phyloP scores from a whole-genome alignment of 257 asterid genomes.

The Capsicum rhomboideum region DNA sequence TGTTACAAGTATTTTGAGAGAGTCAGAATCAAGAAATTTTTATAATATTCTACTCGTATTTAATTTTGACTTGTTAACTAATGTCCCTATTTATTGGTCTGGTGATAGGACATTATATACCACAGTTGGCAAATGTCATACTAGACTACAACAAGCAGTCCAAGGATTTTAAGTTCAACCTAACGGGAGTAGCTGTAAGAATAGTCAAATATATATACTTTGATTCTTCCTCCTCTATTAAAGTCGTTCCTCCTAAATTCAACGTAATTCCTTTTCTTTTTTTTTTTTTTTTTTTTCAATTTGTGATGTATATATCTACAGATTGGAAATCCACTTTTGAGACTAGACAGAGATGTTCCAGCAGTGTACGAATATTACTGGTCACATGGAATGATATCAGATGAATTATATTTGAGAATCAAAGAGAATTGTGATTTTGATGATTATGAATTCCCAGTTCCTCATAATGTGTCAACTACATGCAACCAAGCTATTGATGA shows the following conservation, averaged over 20 bases:
- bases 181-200: conserved; percentile 31
- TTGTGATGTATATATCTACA: background rate
- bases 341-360: conserved; percentile 49
- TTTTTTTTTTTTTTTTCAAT: background rate
- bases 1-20: no score
- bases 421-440: conserved; percentile 45
- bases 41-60: background rate
- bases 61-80: background rate
- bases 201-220: background rate
- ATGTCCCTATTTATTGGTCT: background rate
- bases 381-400: conserved; percentile 88
- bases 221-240: no score
- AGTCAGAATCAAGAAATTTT: background rate
- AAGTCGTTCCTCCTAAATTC: background rate
- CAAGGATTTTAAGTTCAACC: conserved; percentile 15
- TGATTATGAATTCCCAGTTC: conserved; percentile 12
- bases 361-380: conserved; percentile 54
- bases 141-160: conserved; percentile 21
- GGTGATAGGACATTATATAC: conserved; percentile 28
- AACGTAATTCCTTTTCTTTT: background rate
- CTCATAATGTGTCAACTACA: conserved; percentile 29
- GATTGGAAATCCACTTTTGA: conserved; percentile 85
- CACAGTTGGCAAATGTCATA: conserved; percentile 21
- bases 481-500: conserved; percentile 30
- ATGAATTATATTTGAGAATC: conserved; percentile 31